phyloP scores from a whole-genome alignment of 441 rosid genomes.

The Corymbia citriodora region DNA sequence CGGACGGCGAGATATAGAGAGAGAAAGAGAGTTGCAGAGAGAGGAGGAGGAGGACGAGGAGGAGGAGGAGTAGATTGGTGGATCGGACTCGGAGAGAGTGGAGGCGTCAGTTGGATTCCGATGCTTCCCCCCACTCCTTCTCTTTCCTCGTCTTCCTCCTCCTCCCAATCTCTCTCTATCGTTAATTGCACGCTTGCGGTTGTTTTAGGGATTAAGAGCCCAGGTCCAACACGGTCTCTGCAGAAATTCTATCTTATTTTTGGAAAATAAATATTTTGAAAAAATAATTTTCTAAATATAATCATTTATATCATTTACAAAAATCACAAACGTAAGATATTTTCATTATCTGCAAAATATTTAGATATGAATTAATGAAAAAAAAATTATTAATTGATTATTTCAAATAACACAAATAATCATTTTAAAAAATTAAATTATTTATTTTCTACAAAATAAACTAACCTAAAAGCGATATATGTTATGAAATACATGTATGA shows the following conservation, averaged over 20 bases:
- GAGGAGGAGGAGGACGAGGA: background rate
- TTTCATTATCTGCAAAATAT: too few relatives aligned
- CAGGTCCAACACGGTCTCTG: background rate
- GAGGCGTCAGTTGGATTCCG: background rate
- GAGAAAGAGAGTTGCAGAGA: background rate
- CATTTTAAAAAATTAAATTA: accelerated
- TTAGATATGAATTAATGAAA: too few relatives aligned
- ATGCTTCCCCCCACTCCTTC: background rate
- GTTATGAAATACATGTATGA: too few relatives aligned
- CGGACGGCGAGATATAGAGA: background rate
- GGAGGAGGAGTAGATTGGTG: background rate
- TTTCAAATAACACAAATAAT: too few relatives aligned
- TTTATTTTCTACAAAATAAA: accelerated
- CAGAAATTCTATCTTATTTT: background rate
- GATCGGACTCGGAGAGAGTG: background rate
- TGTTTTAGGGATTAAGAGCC: background rate
- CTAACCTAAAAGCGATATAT: accelerated
- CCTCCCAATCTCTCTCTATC: background rate
- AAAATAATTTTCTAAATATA: too few relatives aligned
- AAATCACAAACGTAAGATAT: accelerated
- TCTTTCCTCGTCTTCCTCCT: background rate
- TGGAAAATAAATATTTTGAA: background rate
- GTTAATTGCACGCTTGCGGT: background rate
- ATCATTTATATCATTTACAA: too few relatives aligned
- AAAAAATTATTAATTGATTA: too few relatives aligned